Base-by-base conservation (phyloP, 2,329 filamentous ascomycete species). In the Fusarium verrucosum region DNA sequence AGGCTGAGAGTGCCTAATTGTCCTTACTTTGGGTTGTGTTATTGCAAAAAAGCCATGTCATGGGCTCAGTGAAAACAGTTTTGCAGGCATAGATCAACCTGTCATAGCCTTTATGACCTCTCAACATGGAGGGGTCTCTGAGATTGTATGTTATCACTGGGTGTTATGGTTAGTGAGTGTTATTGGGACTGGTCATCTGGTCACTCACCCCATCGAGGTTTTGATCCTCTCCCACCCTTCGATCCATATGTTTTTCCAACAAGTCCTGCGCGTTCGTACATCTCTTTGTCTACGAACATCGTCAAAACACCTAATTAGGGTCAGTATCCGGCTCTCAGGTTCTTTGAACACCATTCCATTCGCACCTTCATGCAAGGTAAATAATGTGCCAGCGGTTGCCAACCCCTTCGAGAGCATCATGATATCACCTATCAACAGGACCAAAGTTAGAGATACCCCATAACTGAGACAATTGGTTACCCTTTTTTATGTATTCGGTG, bases 371-470 rank as follows among this genome's bases (percentile, higher is more conserved):
- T 79, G 82, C 2, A 98, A 78, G 0, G 85, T 85, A 73, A 92
- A 94, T 4, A 89, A 82, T 68, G 91, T 91, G 70, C 94, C 90
- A 4, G 89, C 82, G 4, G 87, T 88, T 9, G 84, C 80, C 28
- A 85, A 84, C 13, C 92, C 93, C 75, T 94, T 86, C 0, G 94
- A 97, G 3, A 97, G 83, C 90, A 98, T 92, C 68, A 92, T 76
- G 44, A 96, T 80, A 72, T 92, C 89, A 7, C 92, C 92, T 93
- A 58, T 4, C 6, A 26, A 5, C 7, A 11, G 9, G 13, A 19
- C 47, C 22, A 43, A 19, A 28, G 16, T 58, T 30, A 51, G 64
- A 47, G 20, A 40, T 22, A 28, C 14, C 3, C 5, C 8, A 6
- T 2, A 17, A 19, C 16, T 13, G 6, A 2, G 38, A 4, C 1